These are phyloP conservation scores for Amaranthus hypochondriacus DNA, from an alignment of 148 eudicot genomes.

Conservation along the genomic window DNA sequence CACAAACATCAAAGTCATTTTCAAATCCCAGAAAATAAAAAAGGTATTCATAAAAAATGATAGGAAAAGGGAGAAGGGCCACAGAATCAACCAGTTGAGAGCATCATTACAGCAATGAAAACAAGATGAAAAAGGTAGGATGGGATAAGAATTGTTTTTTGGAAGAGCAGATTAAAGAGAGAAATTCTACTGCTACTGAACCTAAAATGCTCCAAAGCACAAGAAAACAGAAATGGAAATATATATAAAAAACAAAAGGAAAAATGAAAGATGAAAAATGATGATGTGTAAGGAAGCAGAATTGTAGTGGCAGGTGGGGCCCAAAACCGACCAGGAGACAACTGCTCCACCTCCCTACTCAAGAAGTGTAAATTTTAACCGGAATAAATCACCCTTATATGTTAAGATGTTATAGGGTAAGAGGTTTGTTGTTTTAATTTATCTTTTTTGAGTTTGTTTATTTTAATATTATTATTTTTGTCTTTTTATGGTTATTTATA, in stretches of 20 bases:
- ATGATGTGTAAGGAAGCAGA: neutral
- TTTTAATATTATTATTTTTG: too few species aligned
- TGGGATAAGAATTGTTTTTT: neutral
- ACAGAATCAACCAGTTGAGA: slow-evolving; percentile 9
- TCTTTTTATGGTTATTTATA: too few species aligned
- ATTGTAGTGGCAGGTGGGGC: neutral
- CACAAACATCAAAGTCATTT: slow-evolving; percentile 26
- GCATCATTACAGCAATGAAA: slow-evolving; percentile 18
- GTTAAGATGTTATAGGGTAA: too few species aligned
- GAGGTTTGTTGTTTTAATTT: too few species aligned
- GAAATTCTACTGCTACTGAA: neutral
- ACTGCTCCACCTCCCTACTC: neutral
- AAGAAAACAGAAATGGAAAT: slow-evolving; percentile 10
- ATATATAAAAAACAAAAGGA: neutral
- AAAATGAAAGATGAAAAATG: too few species aligned
- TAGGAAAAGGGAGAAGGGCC: slow-evolving; percentile 3
- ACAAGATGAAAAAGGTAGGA: neutral
- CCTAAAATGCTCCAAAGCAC: slow-evolving; percentile 3
- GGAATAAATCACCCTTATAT: too few species aligned
- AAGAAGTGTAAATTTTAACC: too few species aligned
- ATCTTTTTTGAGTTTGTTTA: too few species aligned
- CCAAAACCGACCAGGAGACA: neutral
- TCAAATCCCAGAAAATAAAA: slow-evolving; percentile 12
- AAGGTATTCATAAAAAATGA: neutral
- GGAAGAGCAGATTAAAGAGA: too few species aligned